A percentile compares a stretch with the other conserved stretches of the same genome.
phyloP scores from a whole-genome alignment of 129 eudicot genomes.

The Mikania micrantha region DNA sequence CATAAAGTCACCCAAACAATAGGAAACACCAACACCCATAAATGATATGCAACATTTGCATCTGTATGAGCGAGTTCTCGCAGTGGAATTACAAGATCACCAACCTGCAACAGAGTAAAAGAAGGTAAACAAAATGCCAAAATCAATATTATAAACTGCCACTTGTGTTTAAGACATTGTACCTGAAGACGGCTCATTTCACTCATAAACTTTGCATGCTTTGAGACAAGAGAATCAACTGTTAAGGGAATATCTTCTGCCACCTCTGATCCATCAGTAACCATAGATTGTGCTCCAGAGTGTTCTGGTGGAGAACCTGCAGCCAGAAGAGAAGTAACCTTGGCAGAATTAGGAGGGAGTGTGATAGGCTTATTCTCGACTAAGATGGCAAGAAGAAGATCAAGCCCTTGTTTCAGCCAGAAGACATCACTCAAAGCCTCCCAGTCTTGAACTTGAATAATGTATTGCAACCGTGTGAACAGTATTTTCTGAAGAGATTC shows the following conservation, averaged over 20 bases:
- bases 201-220: constrained; percentile 73
- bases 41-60: constrained; percentile 94
- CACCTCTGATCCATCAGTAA: constrained; percentile 59
- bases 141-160: neutral
- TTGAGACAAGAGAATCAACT: constrained; percentile 65
- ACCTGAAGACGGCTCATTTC: constrained; percentile 89
- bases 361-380: constrained; percentile 97
- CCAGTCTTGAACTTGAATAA: constrained; percentile 93
- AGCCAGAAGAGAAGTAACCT: constrained; percentile 63
- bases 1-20: constrained; percentile 98
- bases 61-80: constrained; percentile 96
- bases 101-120: constrained; percentile 42
- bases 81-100: constrained; percentile 79
- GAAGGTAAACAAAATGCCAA: constrained; percentile 13
- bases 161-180: neutral
- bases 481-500: constrained; percentile 87
- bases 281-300: constrained; percentile 65
- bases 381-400: constrained; percentile 92
- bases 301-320: constrained; percentile 43
- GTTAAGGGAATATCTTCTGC: constrained; percentile 72
- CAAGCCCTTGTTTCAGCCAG: constrained; percentile 99
- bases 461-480: constrained; percentile 85
- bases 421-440: constrained; percentile 96
- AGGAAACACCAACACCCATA: constrained; percentile 98
- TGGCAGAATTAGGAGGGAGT: constrained; percentile 94